Evolutionary conservation across 2,329 filamentous ascomycete genomes (phyloP).

Genomic region (Hortaea sp.): DNA sequence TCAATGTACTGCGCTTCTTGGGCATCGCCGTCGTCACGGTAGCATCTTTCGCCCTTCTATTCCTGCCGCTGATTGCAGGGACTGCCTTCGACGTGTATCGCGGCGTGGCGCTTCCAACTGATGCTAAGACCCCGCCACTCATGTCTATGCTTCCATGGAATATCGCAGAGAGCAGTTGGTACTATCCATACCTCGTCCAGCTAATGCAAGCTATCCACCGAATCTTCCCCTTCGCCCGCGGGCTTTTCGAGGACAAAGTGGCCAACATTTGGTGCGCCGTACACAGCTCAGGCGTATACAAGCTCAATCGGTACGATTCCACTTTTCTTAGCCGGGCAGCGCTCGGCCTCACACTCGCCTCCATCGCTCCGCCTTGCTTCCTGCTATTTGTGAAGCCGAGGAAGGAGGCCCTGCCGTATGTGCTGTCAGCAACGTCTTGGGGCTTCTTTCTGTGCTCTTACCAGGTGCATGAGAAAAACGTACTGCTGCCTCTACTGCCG

Average conservation of each 20-base stretch:
- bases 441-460: constrained; percentile 97
- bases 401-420: constrained; percentile 66
- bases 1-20: constrained; percentile 59
- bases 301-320: constrained; percentile 65
- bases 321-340: constrained; percentile 66
- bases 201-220: constrained; percentile 76
- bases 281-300: constrained; percentile 65
- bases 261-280: constrained; percentile 96
- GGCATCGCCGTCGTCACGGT: constrained; percentile 66
- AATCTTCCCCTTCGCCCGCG: constrained; percentile 93
- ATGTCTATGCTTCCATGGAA: constrained; percentile 53
- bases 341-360: constrained; percentile 60
- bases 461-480: constrained; percentile 97
- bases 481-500: constrained; percentile 80
- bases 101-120: constrained; percentile 50
- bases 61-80: constrained; percentile 65
- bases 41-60: constrained; percentile 61
- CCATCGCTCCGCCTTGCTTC: constrained; percentile 69
- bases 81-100: constrained; percentile 58
- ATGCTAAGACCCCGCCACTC: constrained; percentile 41
- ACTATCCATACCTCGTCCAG: constrained; percentile 69
- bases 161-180: constrained; percentile 52
- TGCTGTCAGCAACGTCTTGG: constrained; percentile 79
- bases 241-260: constrained; percentile 96
- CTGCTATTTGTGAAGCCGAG: constrained; percentile 70